Base-by-base conservation (phyloP, 768 basidiomycete species). In the Hypholoma sublateritium region DNA sequence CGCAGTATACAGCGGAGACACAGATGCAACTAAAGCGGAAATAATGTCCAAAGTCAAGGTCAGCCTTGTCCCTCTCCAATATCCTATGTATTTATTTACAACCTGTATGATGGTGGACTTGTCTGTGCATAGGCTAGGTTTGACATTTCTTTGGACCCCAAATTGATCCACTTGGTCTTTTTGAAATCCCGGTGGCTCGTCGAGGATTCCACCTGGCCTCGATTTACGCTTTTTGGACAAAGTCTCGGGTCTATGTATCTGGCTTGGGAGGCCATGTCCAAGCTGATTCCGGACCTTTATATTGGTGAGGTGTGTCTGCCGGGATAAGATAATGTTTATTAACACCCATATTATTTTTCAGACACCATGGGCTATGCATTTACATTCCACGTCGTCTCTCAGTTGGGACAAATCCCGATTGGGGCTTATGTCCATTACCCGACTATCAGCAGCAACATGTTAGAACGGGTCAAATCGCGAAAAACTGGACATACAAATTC, bases 301-400 rank as follows among this genome's bases (percentile, higher is more conserved):
- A 89, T 99, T 36, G 95, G 95, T 94, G 83, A 60, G 45, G 39
- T 25, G 19, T 43, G 8, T 43, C 22, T 8, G 48, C 22, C 35
- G 17, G 39, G 7, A 45, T 32, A 34, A 42, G 36, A 17, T 16
- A 39, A n/a, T 9, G 28, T 32, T 35, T 35, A 39, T 32, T 39
- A 28, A 41, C 50, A 22, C 55, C 57, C 56, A 59, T 47, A 50
- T 19, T 41, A 39, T 45, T 43, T 36, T 34, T 2, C 62, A 97
- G 96, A 99, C 69, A 93, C 95, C 0, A 98, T 98, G 95, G 97
- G 97, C 25, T 97, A 95, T 64, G 94, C 95, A 0, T 98, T 98
- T 67, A 93, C 93, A 1, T 94, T 92, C 70, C 93, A 88, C 16
- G 74, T 90, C 28, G 86, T 95, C 7, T 72, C 82, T 0, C 71